Evolutionary conservation across 257 asterid species (phyloP), one percentile per base, ranked within the genome.

Genomic region (Rauvolfia tetraphylla): DNA sequence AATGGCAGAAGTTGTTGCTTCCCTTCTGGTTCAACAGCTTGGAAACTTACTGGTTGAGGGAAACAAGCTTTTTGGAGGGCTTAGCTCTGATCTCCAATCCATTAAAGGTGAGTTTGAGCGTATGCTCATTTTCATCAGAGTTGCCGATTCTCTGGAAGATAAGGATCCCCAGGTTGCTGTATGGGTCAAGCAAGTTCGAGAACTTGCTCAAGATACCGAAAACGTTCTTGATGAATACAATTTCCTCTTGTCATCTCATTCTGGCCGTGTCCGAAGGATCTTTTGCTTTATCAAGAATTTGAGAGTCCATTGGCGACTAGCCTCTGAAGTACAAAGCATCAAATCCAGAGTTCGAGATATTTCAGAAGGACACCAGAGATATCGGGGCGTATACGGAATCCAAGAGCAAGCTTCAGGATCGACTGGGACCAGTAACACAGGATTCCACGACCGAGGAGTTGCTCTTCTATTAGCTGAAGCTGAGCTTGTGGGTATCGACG

Each of bases 401-500:
- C 4, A 36, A 70, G 25, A 20, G 56, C 53, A 48, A 57, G 25
- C 34, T 58, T n/a, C 25, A 33, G n/a, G 15, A 58, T n/a, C n/a
- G n/a, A n/a, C n/a, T n/a, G 27, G 23, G 20, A 7, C 61, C 71
- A 42, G 5, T 25, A 48, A 25, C 69, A 14, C 72, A 42, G n/a
- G 66, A 42, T 41, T 61, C 54, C 14, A 4, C 33, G 49, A 71
- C 31, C 67, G 83, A 54, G 73, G 68, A 38, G 71, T 75, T 39
- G 76, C 77, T 10, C 58, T 42, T 33, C 49, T 56, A 11, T 46
- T 34, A 0, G 74, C 63, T 36, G 83, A 80, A 18, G 80, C 44
- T 13, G 76, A 69, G 38, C 76, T 83, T 53, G 81, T 83, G 11
- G 77, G 79, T 51, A 72, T 77, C 33, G 8, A 71, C 76, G 38